These are phyloP conservation scores for Urostyla sp. DNA, from an alignment of 73 alveolate species.

Conservation along the genomic window DNA sequence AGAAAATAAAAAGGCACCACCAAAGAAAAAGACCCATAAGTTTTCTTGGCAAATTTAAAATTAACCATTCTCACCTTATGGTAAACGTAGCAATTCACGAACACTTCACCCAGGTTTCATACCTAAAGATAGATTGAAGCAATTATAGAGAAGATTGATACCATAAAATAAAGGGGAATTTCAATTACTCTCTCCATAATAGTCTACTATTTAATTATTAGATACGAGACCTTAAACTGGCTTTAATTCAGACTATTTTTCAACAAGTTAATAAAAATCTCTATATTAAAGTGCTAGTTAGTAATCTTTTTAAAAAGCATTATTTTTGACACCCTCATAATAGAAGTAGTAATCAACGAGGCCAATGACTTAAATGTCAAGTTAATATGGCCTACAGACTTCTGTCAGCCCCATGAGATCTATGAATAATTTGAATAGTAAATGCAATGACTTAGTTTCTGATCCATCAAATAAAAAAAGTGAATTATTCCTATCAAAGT, in stretches of 20 bases:
- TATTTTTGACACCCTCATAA: neutral
- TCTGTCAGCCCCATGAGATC: slow-evolving; percentile 3
- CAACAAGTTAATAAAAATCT: no score
- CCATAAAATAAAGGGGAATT: no score
- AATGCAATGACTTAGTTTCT: neutral
- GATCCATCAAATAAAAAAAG: neutral
- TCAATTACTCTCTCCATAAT: no score
- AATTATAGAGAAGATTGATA: neutral
- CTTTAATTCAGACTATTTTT: no score
- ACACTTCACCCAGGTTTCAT: neutral
- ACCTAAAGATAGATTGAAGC: neutral
- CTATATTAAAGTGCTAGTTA: slow-evolving; percentile 13
- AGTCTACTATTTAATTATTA: no score
- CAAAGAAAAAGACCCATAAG: neutral
- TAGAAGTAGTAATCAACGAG: slow-evolving; percentile 11
- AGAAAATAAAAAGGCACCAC: neutral
- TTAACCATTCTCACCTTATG: neutral
- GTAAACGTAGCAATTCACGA: neutral
- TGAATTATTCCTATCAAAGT: neutral
- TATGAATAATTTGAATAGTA: no score
- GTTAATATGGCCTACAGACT: neutral
- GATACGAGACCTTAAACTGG: no score
- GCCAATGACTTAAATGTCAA: neutral
- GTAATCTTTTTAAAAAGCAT: neutral
- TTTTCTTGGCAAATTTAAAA: neutral